Conservation (phyloP, 352 stramenopile genomes). For the Pythium aristosporum region DNA sequence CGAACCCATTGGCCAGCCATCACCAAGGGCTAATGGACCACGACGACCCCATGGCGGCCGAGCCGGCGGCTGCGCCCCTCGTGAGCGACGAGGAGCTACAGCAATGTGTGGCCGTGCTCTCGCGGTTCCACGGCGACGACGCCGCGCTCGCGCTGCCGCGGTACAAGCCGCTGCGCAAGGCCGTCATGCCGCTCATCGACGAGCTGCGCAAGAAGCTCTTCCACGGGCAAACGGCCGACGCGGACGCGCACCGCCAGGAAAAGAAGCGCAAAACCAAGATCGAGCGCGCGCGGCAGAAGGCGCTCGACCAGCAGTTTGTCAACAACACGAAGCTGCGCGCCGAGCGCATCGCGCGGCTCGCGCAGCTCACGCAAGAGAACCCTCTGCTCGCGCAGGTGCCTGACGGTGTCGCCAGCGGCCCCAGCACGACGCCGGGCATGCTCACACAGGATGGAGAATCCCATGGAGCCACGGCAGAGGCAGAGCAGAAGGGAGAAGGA, state of each 20-base stretch:
- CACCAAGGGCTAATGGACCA: background rate
- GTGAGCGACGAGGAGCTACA: constrained; percentile 58
- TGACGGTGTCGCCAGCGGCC: constrained; percentile 82
- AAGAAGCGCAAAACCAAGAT: constrained; percentile 80
- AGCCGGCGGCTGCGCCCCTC: constrained; percentile 11
- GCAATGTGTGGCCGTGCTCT: constrained; percentile 51
- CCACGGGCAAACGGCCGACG: constrained; percentile 31
- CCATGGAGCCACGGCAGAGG: constrained; percentile 43
- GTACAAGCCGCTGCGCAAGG: constrained; percentile 68
- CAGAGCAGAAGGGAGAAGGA: constrained; percentile 33
- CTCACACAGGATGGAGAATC: constrained; percentile 22
- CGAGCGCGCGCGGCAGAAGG: constrained; percentile 77
- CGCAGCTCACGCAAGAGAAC: constrained; percentile 58
- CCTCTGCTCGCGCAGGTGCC: constrained; percentile 89
- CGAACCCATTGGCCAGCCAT: constrained; percentile 1
- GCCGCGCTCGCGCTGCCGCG: constrained; percentile 37
- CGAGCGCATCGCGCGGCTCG: constrained; percentile 91
- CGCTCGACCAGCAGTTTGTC: constrained; percentile 92
- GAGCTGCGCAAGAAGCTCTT: constrained; percentile 80
- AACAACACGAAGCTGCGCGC: constrained; percentile 88
- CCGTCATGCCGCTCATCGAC: constrained; percentile 57
- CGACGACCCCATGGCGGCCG: constrained; percentile 3
- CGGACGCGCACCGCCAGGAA: constrained; percentile 83
- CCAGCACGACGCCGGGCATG: constrained; percentile 56
- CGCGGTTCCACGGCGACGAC: constrained; percentile 45